Evolutionary conservation across 495 filamentous ascomycete genomes (phyloP).

Genomic region (Penicillium atrosanguineum): DNA sequence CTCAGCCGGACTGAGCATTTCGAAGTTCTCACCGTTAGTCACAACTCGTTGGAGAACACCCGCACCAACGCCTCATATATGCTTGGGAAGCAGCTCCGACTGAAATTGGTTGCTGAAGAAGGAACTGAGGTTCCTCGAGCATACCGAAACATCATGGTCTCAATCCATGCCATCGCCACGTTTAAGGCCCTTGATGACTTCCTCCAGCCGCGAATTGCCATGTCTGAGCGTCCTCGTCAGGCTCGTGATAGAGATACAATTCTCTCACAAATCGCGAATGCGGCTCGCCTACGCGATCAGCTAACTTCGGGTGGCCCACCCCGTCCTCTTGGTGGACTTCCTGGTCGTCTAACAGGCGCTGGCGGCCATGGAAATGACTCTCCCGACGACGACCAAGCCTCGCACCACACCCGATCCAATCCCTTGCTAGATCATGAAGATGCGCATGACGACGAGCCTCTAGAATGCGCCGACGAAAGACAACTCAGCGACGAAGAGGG

Average conservation of each 20-base stretch:
- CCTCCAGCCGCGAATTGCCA: conserved; percentile 80
- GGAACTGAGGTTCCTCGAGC: conserved; percentile 80
- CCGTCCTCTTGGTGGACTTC: conserved; percentile 20
- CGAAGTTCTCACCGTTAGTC: conserved; percentile 92
- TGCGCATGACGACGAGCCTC: conserved; percentile 54
- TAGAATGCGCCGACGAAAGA: conserved; percentile 95
- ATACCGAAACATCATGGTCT: conserved; percentile 93
- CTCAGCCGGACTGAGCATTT: conserved; percentile 97
- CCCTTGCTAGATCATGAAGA: conserved; percentile 56
- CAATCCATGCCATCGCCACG: conserved; percentile 96
- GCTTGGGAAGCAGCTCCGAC: conserved; percentile 91
- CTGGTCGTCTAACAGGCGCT: conserved; percentile 26
- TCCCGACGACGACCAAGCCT: conserved; percentile 27
- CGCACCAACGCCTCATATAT: conserved; percentile 91
- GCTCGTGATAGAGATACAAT: conserved; percentile 64
- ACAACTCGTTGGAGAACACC: conserved; percentile 88
- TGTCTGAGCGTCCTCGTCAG: conserved; percentile 75
- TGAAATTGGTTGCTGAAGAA: conserved; percentile 87
- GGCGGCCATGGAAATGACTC: conserved; percentile 30
- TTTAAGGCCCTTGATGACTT: conserved; percentile 98
- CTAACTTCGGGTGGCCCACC: conserved; percentile 31
- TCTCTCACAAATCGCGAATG: conserved; percentile 78
- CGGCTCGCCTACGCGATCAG: conserved; percentile 53
- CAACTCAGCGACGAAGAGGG: conserved; percentile 76
- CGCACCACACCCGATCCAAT: conserved; percentile 50